phyloP scores from a whole-genome alignment of 1,139 yeast species.

The Candida neerlandica region DNA sequence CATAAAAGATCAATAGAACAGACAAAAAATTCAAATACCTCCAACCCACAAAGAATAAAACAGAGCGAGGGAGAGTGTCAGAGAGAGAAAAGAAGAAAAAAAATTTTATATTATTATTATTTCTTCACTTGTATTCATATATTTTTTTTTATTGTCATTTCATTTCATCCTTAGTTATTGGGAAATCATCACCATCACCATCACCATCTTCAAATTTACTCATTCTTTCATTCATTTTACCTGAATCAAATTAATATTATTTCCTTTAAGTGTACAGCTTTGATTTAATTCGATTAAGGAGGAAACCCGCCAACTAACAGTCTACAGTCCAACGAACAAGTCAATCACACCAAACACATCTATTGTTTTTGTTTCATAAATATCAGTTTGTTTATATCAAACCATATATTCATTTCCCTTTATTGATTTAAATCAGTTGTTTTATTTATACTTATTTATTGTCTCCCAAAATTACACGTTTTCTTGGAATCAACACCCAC shows the following conservation, averaged over 20 bases:
- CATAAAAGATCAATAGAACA: too few species aligned
- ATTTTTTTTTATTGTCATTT: not conserved
- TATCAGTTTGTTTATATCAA: not conserved
- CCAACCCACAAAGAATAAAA: too few species aligned
- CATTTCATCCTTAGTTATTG: too few species aligned
- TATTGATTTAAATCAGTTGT: not conserved
- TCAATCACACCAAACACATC: not conserved
- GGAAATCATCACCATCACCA: too few species aligned
- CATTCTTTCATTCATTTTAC: not conserved
- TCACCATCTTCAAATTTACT: not conserved
- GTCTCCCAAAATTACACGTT: not conserved
- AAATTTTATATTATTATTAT: too few species aligned
- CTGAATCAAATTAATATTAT: not conserved
- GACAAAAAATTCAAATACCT: too few species aligned
- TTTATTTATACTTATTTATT: not conserved
- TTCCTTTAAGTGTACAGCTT: too few species aligned
- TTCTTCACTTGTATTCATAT: not conserved
- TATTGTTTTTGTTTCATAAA: not conserved
- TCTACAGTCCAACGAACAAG: too few species aligned
- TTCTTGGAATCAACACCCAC: not conserved
- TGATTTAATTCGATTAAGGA: too few species aligned
- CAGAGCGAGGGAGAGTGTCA: not conserved
- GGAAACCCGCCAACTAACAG: too few species aligned
- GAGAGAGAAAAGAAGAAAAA: not conserved
- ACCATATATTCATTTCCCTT: not conserved